These are phyloP conservation scores for Trichomonascaceae sp. DNA, from an alignment of 1,139 yeast species.

Conservation along the genomic window DNA sequence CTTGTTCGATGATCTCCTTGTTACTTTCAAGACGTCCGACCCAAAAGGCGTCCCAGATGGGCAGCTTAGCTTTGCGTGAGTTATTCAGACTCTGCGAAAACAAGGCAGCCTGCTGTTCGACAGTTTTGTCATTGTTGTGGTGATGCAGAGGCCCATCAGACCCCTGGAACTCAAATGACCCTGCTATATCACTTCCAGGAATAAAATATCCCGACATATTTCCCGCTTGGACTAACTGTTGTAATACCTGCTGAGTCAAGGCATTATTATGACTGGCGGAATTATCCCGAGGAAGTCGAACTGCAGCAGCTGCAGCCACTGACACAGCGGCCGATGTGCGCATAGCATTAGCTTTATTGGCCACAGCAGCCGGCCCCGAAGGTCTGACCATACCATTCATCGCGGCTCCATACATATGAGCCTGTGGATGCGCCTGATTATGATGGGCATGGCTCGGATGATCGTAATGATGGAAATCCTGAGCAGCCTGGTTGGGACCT, in stretches of 20 bases:
- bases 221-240: slow-evolving; percentile 4
- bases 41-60: slow-evolving; percentile 33
- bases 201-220: slow-evolving; percentile 15
- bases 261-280: background rate
- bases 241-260: slow-evolving; percentile 2
- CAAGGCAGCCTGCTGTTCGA: slow-evolving; percentile 28
- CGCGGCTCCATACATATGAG: background rate
- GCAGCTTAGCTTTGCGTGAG: slow-evolving; percentile 25
- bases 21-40: slow-evolving; percentile 14
- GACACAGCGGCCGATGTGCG: slow-evolving; percentile 1
- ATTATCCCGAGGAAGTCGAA: background rate
- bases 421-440: background rate
- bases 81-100: slow-evolving; percentile 28
- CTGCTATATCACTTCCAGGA: slow-evolving; percentile 28
- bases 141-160: slow-evolving; percentile 11
- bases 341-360: background rate
- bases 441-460: slow-evolving; percentile 1
- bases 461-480: background rate
- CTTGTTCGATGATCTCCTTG: slow-evolving; percentile 12
- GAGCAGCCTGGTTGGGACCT: background rate
- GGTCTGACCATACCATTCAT: background rate
- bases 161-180: slow-evolving; percentile 28
- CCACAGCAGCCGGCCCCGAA: background rate
- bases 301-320: slow-evolving; percentile 1
- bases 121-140: slow-evolving; percentile 14